Percentiles rank a stretch among this genome's conserved stretches.
These are phyloP conservation scores for Hymenoscyphus albidus DNA, from an alignment of 2,329 filamentous ascomycete genomes.

Conservation along the genomic window DNA sequence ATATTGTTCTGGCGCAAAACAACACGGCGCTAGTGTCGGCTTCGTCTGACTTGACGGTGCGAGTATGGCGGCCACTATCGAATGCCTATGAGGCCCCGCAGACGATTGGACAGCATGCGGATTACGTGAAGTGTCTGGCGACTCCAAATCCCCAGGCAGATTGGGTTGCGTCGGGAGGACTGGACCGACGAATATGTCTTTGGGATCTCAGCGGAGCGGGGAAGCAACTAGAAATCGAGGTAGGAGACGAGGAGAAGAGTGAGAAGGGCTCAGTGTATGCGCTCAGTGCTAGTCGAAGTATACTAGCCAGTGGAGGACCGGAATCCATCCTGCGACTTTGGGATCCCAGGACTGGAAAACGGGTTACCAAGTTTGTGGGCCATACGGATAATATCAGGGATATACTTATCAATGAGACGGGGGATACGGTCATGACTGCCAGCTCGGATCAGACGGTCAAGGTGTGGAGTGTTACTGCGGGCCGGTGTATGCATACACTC, in stretches of 20 bases:
- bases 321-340: conserved; percentile 91
- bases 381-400: conserved; percentile 93
- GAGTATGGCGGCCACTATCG: conserved; percentile 72
- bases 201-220: conserved; percentile 92
- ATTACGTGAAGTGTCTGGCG: conserved; percentile 94
- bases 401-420: conserved; percentile 82
- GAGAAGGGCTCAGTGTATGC: conserved; percentile 97
- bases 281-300: conserved; percentile 70
- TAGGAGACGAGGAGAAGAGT: conserved; percentile 73
- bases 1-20: conserved; percentile 62
- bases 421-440: conserved; percentile 87
- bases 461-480: conserved; percentile 93
- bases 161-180: conserved; percentile 91
- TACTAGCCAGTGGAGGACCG: conserved; percentile 88
- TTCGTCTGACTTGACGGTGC: conserved; percentile 70
- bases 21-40: conserved; percentile 66
- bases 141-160: conserved; percentile 66
- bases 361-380: conserved; percentile 93
- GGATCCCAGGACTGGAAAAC: conserved; percentile 83
- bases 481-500: conserved; percentile 94
- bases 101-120: conserved; percentile 86
- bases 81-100: conserved; percentile 61
- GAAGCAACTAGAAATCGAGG: conserved; percentile 81
- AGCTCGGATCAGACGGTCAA: conserved; percentile 97
- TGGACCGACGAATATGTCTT: conserved; percentile 86